Evolutionary conservation across 1,284 basidiomycete genomes (phyloP), one percentile per base, ranked within the genome.

Genomic region (Ceratobasidium sp.): DNA sequence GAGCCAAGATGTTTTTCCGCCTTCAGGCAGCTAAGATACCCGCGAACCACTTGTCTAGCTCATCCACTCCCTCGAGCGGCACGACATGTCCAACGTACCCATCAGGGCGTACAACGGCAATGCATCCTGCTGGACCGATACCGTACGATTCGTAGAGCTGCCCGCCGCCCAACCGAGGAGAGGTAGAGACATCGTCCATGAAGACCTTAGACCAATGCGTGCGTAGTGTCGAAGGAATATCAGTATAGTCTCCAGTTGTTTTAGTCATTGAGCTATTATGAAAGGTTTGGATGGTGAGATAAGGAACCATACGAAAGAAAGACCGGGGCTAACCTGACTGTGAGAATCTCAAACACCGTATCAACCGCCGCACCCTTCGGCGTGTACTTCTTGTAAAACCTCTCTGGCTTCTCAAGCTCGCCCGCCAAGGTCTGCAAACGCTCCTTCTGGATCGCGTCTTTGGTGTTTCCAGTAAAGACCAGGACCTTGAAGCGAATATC

Each of bases 401-500:
- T 79, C 30, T 84, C 77, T n/a, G 81, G 77, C 43, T 79, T 72
- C 75, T 76, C 80, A 55, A 89, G 74, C 63, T 85, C 83, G 47
- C 82, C 80, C 9, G 87, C 87, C 41, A 89, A 80, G 18, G 75
- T 72, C 13, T 82, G 76, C 6, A 90, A 76, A 69, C 82, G 82
- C 35, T 76, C 76, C 9, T 81, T 79, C 66, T 87, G 85, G 4
- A 75, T 66, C 3, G 80, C 49, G 23, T 85, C 77, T 7, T 80
- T 81, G 7, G 86, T 79, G 73, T 88, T 82, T 8, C 92, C 92
- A 0, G 85, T 82, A 79, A 93, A 93, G 14, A 92, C 81, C 55
- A 94, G 81, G 38, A 93, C 71, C 77, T 92, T 90, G 85, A 91
- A 93, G n/a, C 89, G 87, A 9, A 84, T 84, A 76, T 93, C 89